phyloP scores from a whole-genome alignment of 2,329 filamentous ascomycete species.

The Drechslerella dactyloides region DNA sequence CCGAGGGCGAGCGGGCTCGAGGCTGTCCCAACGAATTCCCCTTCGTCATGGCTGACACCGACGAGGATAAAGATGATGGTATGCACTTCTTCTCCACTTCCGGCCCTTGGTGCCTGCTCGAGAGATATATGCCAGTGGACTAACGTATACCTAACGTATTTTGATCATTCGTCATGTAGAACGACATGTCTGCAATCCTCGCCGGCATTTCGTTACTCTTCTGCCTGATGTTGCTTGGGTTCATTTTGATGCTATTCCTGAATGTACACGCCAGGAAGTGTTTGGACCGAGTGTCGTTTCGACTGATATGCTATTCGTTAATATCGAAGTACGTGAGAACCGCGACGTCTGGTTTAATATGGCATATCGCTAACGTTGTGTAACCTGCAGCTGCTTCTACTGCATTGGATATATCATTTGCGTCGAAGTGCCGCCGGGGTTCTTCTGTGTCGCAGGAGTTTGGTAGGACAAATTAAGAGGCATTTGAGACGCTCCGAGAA shows the following conservation, averaged over 20 bases:
- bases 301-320: slow-evolving; percentile 52
- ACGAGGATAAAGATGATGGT: slow-evolving; percentile 49
- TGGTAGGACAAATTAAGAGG: slow-evolving; percentile 20
- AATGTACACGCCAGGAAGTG: slow-evolving; percentile 47
- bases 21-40: slow-evolving; percentile 15
- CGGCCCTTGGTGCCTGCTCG: background rate
- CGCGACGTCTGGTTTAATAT: background rate
- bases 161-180: slow-evolving; percentile 26
- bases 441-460: slow-evolving; percentile 45
- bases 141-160: background rate
- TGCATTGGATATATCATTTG: slow-evolving; percentile 53
- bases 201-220: slow-evolving; percentile 51
- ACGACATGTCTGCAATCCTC: slow-evolving; percentile 53
- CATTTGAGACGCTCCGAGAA: background rate
- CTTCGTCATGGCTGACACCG: slow-evolving; percentile 47
- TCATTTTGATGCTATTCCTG: slow-evolving; percentile 48
- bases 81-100: slow-evolving; percentile 1
- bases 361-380: background rate
- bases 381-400: slow-evolving; percentile 50
- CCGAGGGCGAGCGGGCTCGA: slow-evolving; percentile 16
- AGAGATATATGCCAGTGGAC: background rate
- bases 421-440: slow-evolving; percentile 52
- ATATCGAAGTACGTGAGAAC: slow-evolving; percentile 51
- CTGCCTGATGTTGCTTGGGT: slow-evolving; percentile 43
- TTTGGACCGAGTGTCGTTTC: slow-evolving; percentile 52